Percentiles rank a stretch among this genome's conserved stretches.
phyloP scores from a whole-genome alignment of 1,139 yeast species.

The Geotrichum bryndzae region DNA sequence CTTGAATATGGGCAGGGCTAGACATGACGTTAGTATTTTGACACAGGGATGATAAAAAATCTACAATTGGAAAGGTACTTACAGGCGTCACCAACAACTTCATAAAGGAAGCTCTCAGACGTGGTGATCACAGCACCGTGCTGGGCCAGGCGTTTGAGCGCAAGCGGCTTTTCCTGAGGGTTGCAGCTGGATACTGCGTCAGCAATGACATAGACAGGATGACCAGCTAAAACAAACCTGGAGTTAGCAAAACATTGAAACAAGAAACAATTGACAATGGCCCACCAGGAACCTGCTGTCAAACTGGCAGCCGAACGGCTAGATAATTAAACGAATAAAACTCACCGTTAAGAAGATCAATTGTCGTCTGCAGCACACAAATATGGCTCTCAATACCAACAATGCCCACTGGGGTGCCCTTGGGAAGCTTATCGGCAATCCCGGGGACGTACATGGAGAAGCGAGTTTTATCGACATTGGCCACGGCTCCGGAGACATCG shows the following conservation, averaged over 20 bases:
- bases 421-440: constrained; percentile 21
- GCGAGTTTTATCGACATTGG: constrained; percentile 27
- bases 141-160: constrained; percentile 23
- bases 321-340: neutral
- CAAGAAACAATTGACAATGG: neutral
- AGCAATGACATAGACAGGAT: constrained; percentile 27
- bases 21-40: neutral
- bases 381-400: constrained; percentile 31
- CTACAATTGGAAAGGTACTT: neutral
- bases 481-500: constrained; percentile 22
- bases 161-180: constrained; percentile 27
- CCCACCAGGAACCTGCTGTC: neutral
- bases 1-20: constrained; percentile 20
- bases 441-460: constrained; percentile 29
- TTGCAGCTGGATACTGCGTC: constrained; percentile 29
- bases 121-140: constrained; percentile 32
- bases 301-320: neutral
- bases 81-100: constrained; percentile 38
- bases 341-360: constrained; percentile 24
- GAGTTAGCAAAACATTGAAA: neutral
- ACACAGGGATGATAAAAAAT: neutral
- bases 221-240: constrained; percentile 18
- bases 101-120: constrained; percentile 37
- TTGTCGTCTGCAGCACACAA: constrained; percentile 29
- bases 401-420: constrained; percentile 24